A percentile compares a stretch with the other conserved stretches of the same genome.
Evolutionary conservation across 2,329 filamentous ascomycete species (phyloP).

Genomic region (Hirsutella thompsonii): DNA sequence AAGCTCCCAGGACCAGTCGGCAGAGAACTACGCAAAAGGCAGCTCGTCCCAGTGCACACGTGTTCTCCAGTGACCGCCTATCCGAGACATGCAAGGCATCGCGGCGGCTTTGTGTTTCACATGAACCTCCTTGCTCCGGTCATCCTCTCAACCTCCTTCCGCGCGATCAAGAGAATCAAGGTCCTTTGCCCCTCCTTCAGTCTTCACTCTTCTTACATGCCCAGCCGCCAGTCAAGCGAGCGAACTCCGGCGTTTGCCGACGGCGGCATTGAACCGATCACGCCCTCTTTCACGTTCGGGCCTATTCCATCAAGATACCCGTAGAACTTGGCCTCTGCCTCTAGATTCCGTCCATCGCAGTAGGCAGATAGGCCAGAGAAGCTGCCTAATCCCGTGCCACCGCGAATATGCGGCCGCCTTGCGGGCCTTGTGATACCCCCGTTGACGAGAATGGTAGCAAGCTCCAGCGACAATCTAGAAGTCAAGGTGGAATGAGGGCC

Average conservation of each 20-base stretch:
- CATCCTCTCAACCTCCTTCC: neutral
- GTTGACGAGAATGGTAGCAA: neutral
- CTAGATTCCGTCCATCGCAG: neutral
- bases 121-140: slow-evolving; percentile 10
- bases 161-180: slow-evolving; percentile 1
- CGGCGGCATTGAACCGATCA: neutral
- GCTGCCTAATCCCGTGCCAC: too few relatives aligned
- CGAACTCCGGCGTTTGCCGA: too few relatives aligned
- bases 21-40: neutral
- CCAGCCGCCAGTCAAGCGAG: too few relatives aligned
- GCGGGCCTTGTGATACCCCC: too few relatives aligned
- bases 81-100: slow-evolving; percentile 4
- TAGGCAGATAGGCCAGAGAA: too few relatives aligned
- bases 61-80: neutral
- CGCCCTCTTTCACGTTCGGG: too few relatives aligned
- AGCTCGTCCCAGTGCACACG: neutral
- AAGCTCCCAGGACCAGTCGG: neutral
- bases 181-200: too few relatives aligned
- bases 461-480: too few relatives aligned
- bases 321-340: neutral
- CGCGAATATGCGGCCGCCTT: too few relatives aligned
- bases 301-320: neutral
- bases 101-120: slow-evolving; percentile 5
- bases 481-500: too few relatives aligned
- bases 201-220: too few relatives aligned